A percentile compares a stretch with the other conserved stretches of the same genome.
phyloP scores from a whole-genome alignment of 306 rosid genomes.

The Erythrophleum fordii region DNA sequence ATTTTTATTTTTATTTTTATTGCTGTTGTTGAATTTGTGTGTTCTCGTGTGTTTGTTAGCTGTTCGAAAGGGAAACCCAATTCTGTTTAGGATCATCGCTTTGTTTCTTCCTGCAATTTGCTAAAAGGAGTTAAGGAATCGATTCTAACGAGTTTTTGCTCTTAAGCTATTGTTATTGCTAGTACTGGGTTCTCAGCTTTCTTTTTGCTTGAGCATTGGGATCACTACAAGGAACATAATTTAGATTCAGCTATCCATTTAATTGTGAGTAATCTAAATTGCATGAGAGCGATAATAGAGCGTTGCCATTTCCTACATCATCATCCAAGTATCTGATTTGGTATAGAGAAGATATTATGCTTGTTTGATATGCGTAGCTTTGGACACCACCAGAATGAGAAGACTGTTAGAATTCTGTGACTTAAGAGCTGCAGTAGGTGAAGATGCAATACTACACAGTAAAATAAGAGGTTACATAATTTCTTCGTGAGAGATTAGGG shows the following conservation, averaged over 20 bases:
- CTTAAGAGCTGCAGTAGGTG: no score
- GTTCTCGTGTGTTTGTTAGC: background rate
- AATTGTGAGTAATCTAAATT: background rate
- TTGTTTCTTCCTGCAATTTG: background rate
- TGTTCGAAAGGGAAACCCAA: background rate
- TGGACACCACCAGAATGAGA: no score
- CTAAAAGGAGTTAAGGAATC: background rate
- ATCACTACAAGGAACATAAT: background rate
- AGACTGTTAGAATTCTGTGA: no score
- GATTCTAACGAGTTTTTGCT: background rate
- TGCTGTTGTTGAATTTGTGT: background rate
- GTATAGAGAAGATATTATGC: background rate
- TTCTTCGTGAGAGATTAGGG: no score
- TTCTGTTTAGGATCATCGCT: background rate
- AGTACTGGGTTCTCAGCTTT: background rate
- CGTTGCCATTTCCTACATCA: background rate
- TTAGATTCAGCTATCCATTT: background rate
- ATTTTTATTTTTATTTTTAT: background rate
- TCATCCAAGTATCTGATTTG: conserved; percentile 2
- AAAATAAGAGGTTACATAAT: no score
- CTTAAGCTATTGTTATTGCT: background rate
- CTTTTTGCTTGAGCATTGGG: background rate
- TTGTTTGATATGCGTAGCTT: no score
- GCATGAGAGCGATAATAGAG: background rate
- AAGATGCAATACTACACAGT: no score